These are phyloP conservation scores for Hypoxylon sp. DNA, from an alignment of 2,329 filamentous ascomycete species.

Conservation along the genomic window DNA sequence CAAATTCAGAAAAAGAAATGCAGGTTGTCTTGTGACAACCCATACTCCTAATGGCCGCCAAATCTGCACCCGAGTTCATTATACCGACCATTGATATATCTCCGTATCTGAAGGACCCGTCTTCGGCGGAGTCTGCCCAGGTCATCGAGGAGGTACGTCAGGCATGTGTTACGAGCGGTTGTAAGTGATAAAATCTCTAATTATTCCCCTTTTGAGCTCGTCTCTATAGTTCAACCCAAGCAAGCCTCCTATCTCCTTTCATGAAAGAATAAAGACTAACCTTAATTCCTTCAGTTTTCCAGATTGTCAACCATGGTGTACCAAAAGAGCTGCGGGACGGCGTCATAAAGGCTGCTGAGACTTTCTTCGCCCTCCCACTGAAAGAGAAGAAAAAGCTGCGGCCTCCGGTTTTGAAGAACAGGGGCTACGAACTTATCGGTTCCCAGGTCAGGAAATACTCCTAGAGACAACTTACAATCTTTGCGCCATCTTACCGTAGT, in stretches of 20 bases:
- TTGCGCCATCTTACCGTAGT: no score
- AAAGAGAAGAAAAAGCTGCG: slow-evolving; percentile 62
- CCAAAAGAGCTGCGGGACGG: slow-evolving; percentile 57
- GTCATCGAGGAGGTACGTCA: slow-evolving; percentile 53
- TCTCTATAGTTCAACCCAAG: neutral
- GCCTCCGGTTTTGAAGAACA: slow-evolving; percentile 58
- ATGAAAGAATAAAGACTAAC: neutral
- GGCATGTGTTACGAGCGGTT: slow-evolving; percentile 62
- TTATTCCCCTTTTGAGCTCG: neutral
- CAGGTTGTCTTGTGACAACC: neutral
- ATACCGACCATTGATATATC: slow-evolving; percentile 56
- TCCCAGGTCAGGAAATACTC: slow-evolving; percentile 50
- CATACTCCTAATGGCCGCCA: slow-evolving; percentile 16
- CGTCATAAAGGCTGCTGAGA: slow-evolving; percentile 59
- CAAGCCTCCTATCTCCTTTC: neutral
- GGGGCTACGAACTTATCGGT: slow-evolving; percentile 66
- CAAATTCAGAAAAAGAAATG: neutral
- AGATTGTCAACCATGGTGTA: slow-evolving; percentile 65
- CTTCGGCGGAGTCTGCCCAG: slow-evolving; percentile 46
- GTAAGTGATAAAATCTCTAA: slow-evolving; percentile 10
- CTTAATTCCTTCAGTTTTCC: slow-evolving; percentile 58
- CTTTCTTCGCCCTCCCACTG: slow-evolving; percentile 64
- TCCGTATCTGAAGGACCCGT: slow-evolving; percentile 53
- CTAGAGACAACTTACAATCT: neutral
- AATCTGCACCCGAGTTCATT: slow-evolving; percentile 17